phyloP scores from a whole-genome alignment of 2,329 filamentous ascomycete species.

The Zalaria sp. region DNA sequence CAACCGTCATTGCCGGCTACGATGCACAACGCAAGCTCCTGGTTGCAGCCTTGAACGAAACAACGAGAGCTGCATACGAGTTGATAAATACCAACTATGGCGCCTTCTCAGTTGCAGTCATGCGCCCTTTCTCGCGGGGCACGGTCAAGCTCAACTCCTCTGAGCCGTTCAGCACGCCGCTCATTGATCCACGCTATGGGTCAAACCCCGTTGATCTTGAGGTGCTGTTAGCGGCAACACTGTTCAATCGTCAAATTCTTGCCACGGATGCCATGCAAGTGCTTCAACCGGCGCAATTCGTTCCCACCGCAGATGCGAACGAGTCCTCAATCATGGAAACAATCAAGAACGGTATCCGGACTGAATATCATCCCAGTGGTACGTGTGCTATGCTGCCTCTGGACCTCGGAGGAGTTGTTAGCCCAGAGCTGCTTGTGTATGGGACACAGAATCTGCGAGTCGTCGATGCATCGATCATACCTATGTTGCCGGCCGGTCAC shows the following conservation, averaged over 20 bases:
- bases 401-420: conserved; percentile 36
- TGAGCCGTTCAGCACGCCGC: conserved; percentile 22
- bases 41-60: conserved; percentile 10
- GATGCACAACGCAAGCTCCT: conserved; percentile 11
- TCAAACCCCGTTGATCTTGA: conserved; percentile 27
- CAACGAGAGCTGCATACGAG: conserved; percentile 13
- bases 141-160: conserved; percentile 24
- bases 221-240: conserved; percentile 13
- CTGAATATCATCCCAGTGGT: conserved; percentile 36
- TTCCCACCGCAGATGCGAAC: conserved; percentile 13
- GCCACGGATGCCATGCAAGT: conserved; percentile 10
- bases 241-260: conserved; percentile 15
- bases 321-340: conserved; percentile 9
- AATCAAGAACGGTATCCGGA: conserved; percentile 18
- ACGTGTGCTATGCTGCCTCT: conserved; percentile 37
- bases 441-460: conserved; percentile 30
- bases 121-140: conserved; percentile 33
- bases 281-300: conserved; percentile 10
- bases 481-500: conserved; percentile 26
- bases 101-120: conserved; percentile 16
- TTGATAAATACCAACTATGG: conserved; percentile 18
- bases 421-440: conserved; percentile 28
- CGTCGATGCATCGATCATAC: conserved; percentile 32
- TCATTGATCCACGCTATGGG: conserved; percentile 29
- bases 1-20: conserved; percentile 12